Evolutionary conservation across 202 grass and related monocot species (phyloP).

Genomic region (Saccharum hybrid): DNA sequence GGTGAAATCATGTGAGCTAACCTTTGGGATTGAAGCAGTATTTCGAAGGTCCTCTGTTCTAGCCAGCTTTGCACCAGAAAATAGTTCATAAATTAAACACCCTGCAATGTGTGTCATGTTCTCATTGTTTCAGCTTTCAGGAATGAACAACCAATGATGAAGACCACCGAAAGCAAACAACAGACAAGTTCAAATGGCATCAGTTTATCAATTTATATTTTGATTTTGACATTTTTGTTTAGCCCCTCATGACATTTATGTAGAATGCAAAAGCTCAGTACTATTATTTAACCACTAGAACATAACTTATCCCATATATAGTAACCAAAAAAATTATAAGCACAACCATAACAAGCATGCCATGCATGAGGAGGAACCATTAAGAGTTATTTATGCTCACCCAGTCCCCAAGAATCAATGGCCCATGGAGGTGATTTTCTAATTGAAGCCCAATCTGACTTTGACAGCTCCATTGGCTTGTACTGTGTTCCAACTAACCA

Average conservation of each 20-base stretch:
- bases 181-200: background rate
- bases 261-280: slow-evolving; percentile 32
- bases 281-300: slow-evolving; percentile 2
- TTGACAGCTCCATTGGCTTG: slow-evolving; percentile 90
- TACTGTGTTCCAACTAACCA: slow-evolving; percentile 96
- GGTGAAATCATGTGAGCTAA: slow-evolving; percentile 38
- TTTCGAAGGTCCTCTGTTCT: slow-evolving; percentile 98
- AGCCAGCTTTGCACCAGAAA: slow-evolving; percentile 78
- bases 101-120: slow-evolving; percentile 52
- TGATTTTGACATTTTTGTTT: slow-evolving; percentile 4
- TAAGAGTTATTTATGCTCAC: slow-evolving; percentile 55
- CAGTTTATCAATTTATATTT: slow-evolving; percentile 22
- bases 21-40: slow-evolving; percentile 93
- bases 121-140: slow-evolving; percentile 37
- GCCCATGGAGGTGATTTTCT: slow-evolving; percentile 97
- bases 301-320: background rate
- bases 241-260: background rate
- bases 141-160: slow-evolving; percentile 17
- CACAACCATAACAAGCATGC: background rate
- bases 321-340: background rate
- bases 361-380: slow-evolving; percentile 27
- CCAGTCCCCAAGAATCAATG: slow-evolving; percentile 98
- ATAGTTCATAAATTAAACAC: slow-evolving; percentile 97
- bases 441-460: slow-evolving; percentile 92
- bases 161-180: slow-evolving; percentile 34